Conservation (phyloP, 73 alveolate species). For the Tetrahymena elliotti region DNA sequence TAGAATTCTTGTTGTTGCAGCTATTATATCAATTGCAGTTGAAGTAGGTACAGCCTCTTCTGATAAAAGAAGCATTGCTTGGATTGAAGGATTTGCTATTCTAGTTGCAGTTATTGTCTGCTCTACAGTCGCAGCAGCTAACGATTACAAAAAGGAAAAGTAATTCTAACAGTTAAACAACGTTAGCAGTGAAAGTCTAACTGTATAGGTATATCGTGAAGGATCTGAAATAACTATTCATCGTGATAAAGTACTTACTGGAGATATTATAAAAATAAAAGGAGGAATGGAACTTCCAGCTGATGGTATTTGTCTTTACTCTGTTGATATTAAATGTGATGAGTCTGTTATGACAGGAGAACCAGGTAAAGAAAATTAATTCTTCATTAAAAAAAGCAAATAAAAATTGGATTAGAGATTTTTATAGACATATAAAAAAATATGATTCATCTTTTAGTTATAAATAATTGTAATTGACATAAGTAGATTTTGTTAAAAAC, state of each 20-base stretch:
- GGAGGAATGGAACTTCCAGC: constrained; percentile 83
- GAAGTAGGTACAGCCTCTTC: constrained; percentile 76
- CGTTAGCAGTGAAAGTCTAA: constrained; percentile 14
- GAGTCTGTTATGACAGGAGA: constrained; percentile 92
- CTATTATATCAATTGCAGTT: constrained; percentile 80
- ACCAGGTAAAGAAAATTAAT: constrained; percentile 60
- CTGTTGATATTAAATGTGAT: constrained; percentile 67
- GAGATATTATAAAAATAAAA: constrained; percentile 71
- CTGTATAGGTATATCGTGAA: neutral
- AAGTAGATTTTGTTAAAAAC: too few relatives aligned
- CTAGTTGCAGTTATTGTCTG: constrained; percentile 81
- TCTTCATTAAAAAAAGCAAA: constrained; percentile 48
- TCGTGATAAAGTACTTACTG: constrained; percentile 57
- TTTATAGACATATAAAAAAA: neutral
- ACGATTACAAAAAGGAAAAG: constrained; percentile 72
- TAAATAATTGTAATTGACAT: too few relatives aligned
- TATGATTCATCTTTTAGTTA: too few relatives aligned
- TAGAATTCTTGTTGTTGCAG: constrained; percentile 85
- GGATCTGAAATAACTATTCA: neutral
- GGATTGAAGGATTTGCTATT: constrained; percentile 95
- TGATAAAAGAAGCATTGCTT: constrained; percentile 42
- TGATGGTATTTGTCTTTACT: constrained; percentile 67
- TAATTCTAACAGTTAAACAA: neutral
- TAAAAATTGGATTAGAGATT: constrained; percentile 37
- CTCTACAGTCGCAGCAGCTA: constrained; percentile 75